Evolutionary conservation across 1,284 basidiomycete species (phyloP).

Genomic region (Apiotrichum mycotoxinovorans): DNA sequence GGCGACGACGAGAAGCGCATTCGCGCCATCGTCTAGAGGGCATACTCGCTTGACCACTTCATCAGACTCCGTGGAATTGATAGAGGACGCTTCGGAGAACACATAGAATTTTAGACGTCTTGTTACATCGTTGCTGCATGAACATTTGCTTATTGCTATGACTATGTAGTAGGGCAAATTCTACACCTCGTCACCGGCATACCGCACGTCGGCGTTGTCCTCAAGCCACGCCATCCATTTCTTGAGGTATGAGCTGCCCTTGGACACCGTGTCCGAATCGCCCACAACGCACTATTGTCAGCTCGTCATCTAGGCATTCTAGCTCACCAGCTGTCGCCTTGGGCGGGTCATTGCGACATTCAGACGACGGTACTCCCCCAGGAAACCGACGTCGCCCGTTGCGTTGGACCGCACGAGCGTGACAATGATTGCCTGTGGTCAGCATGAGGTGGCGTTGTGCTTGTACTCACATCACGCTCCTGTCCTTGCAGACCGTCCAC

Average conservation of each 20-base stretch:
- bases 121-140: background rate
- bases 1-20: background rate
- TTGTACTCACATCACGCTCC: constrained; percentile 55
- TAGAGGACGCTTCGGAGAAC: no score
- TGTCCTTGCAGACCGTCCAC: constrained; percentile 93
- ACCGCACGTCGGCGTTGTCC: constrained; percentile 79
- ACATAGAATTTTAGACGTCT: no score
- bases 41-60: no score
- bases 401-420: constrained; percentile 80
- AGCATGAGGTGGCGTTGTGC: background rate
- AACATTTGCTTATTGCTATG: no score
- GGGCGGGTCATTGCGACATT: constrained; percentile 96
- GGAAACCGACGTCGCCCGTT: constrained; percentile 82
- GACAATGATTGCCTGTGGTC: constrained; percentile 69
- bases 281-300: constrained; percentile 74
- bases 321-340: constrained; percentile 73
- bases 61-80: no score
- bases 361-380: constrained; percentile 81
- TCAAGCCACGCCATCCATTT: constrained; percentile 90
- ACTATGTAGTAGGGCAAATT: background rate
- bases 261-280: constrained; percentile 79
- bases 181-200: constrained; percentile 57
- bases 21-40: background rate
- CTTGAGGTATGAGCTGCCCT: constrained; percentile 77
- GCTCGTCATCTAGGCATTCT: background rate